Base-by-base conservation (phyloP, 164 flowering plant species). In the Macadamia integrifolia region DNA sequence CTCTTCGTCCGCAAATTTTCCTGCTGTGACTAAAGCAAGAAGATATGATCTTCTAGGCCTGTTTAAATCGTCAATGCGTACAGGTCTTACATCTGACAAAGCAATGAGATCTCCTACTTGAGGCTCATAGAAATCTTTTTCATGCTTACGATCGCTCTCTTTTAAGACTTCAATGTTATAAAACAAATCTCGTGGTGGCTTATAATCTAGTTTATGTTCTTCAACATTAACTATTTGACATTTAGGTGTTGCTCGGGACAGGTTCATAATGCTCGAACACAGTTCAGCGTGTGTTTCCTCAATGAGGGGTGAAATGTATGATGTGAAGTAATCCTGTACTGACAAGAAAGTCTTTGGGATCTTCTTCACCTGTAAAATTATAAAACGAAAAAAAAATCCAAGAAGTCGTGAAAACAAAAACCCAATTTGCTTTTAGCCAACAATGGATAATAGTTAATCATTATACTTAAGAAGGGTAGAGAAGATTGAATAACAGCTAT, bases 261-360 rank as follows among this genome's bases (percentile, higher is more conserved):
- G 9, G 1, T 23, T n/a, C 14, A 6, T 52, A 53, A 86, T 44
- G 71, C 71, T 69, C 23, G 87, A 78, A 30, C 1, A 15, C 65
- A 86, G 30, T 12, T 79, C 82, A 17, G 83, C 76, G 23, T 66
- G 84, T 3, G 77, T 80, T 72, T 83, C 84, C 66, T 80, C 86
- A 14, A 79, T 68, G 0, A 85, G 78, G 5, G 83, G 82, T 14
- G 10, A 14, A 15, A 66, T 62, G 13, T 71, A 86, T 2, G 83
- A 78, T 15, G 69, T 61, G 61, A 72, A 14, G 65, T 87, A 87
- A 0, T 71, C 64, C 0, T 65, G 3, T 0, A 63, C 65, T 14
- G 83, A 76, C 17, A 29, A 17, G 48, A 86, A 86, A 1, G 77
- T 77, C 17, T 56, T 35, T 0, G 85, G 88, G 11, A 84, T 84